These are phyloP conservation scores for Cytospora schulzeri DNA, from an alignment of 2,329 filamentous ascomycete species.

Conservation along the genomic window DNA sequence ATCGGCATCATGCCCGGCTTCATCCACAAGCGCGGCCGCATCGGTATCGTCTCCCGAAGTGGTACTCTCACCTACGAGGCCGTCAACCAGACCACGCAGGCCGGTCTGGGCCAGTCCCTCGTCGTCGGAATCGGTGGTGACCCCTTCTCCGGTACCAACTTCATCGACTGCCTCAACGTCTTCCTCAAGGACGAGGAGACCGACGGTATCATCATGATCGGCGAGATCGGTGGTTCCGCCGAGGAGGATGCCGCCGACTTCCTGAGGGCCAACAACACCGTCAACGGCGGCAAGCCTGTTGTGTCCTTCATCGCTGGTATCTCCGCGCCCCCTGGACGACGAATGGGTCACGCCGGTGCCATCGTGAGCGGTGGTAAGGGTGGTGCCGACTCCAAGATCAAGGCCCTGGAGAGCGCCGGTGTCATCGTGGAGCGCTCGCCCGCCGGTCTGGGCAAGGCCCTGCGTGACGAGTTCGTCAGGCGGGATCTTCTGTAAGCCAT, in stretches of 20 bases:
- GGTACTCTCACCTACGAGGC: slow-evolving; percentile 99
- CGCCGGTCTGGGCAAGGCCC: slow-evolving; percentile 86
- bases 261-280: slow-evolving; percentile 86
- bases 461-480: slow-evolving; percentile 95
- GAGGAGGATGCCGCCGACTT: slow-evolving; percentile 99
- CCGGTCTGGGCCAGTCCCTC: slow-evolving; percentile 94
- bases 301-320: slow-evolving; percentile 99
- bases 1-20: slow-evolving; percentile 99
- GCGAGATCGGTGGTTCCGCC: slow-evolving; percentile 95
- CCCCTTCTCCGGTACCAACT: slow-evolving; percentile 98
- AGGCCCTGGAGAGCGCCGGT: slow-evolving; percentile 87
- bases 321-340: slow-evolving; percentile 89
- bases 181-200: slow-evolving; percentile 96
- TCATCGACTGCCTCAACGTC: slow-evolving; percentile 98
- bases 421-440: slow-evolving; percentile 96
- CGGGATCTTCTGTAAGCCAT: slow-evolving; percentile 80
- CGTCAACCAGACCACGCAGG: slow-evolving; percentile 98
- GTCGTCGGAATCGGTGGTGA: slow-evolving; percentile 98
- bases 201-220: slow-evolving; percentile 99
- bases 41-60: slow-evolving; percentile 97
- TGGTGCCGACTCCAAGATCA: slow-evolving; percentile 97
- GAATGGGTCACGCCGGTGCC: slow-evolving; percentile 98
- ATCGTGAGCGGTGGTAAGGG: slow-evolving; percentile 98
- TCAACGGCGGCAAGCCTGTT: slow-evolving; percentile 84
- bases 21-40: slow-evolving; percentile 99